Evolutionary conservation across 164 flowering plant species (phyloP).

Genomic region (Chimonanthus praecox): DNA sequence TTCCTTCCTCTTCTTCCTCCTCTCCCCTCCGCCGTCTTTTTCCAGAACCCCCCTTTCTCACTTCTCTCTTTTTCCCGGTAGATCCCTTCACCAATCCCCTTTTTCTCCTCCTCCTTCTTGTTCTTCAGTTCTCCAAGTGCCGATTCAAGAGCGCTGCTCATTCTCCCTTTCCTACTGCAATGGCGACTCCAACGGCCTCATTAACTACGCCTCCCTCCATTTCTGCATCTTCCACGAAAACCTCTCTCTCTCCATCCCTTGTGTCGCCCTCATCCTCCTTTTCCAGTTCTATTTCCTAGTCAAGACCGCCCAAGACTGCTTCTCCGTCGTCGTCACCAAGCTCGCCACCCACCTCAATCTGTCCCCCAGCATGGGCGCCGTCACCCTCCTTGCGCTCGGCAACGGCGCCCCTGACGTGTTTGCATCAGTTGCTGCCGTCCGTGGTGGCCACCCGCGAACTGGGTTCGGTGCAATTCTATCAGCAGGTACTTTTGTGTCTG

Average conservation of each 20-base stretch:
- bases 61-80: conserved; percentile 17
- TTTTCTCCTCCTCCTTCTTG: conserved; percentile 18
- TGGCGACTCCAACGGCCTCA: conserved; percentile 37
- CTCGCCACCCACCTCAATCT: conserved; percentile 47
- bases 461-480: conserved; percentile 89
- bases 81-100: conserved; percentile 32
- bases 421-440: conserved; percentile 74
- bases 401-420: conserved; percentile 96
- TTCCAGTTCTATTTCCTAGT: conserved; percentile 78
- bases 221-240: conserved; percentile 50
- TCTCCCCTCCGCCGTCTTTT: conserved; percentile 5
- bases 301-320: conserved; percentile 75
- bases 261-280: conserved; percentile 43
- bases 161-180: conserved; percentile 26
- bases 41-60: conserved; percentile 13
- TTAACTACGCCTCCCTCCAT: conserved; percentile 67
- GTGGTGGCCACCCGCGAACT: conserved; percentile 67
- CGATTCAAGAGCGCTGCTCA: conserved; percentile 24
- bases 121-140: conserved; percentile 20
- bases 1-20: conserved; percentile 15
- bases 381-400: conserved; percentile 94
- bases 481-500: conserved; percentile 88
- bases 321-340: conserved; percentile 78
- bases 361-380: conserved; percentile 83
- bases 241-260: conserved; percentile 48